Evolutionary conservation across 202 grass and related monocot species (phyloP).

Genomic region (Carex arenaria): DNA sequence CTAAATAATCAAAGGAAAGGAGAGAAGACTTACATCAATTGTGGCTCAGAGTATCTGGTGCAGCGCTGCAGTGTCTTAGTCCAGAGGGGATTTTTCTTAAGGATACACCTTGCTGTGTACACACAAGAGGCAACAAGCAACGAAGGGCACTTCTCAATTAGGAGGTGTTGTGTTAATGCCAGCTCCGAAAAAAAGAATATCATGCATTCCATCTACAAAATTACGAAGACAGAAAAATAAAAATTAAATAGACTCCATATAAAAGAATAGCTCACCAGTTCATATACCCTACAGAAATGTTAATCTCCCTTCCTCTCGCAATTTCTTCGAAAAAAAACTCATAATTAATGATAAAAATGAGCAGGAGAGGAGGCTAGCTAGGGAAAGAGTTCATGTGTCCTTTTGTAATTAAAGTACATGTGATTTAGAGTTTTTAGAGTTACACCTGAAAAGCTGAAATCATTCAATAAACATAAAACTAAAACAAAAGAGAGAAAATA

Average conservation of each 20-base stretch:
- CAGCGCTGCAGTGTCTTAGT: constrained; percentile 56
- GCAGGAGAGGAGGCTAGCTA: neutral
- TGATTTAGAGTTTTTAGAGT: neutral
- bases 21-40: constrained; percentile 43
- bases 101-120: constrained; percentile 64
- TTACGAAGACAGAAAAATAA: neutral
- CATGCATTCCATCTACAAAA: constrained; percentile 62
- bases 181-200: constrained; percentile 75
- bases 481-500: neutral
- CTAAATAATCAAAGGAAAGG: neutral
- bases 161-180: constrained; percentile 50
- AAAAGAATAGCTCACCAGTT: neutral
- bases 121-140: constrained; percentile 70
- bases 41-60: constrained; percentile 51
- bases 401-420: neutral
- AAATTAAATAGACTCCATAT: neutral
- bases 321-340: neutral
- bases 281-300: neutral
- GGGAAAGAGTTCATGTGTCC: neutral
- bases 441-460: neutral
- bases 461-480: neutral
- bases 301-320: neutral
- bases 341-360: neutral
- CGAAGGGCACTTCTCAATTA: constrained; percentile 39
- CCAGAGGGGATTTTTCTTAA: constrained; percentile 67